Evolutionary conservation across 2,329 filamentous ascomycete species (phyloP).

Genomic region (Sclerotinia trifoliorum): DNA sequence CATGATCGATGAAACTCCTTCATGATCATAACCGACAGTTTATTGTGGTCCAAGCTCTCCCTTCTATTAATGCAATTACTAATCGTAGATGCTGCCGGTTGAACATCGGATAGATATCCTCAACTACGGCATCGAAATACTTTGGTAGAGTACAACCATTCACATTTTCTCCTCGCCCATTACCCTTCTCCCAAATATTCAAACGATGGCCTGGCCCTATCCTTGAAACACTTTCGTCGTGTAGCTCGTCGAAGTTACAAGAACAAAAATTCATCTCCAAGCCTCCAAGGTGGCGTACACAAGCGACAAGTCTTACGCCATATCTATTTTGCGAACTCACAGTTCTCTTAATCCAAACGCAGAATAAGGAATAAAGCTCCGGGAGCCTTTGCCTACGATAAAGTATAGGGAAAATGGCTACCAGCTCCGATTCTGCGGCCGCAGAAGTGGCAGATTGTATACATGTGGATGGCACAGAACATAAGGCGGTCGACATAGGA

Average conservation of each 20-base stretch:
- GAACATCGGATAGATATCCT: conserved; percentile 10
- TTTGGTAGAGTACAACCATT: not conserved
- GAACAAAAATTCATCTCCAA: not conserved
- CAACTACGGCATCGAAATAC: not conserved
- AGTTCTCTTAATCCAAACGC: not conserved
- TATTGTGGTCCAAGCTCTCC: not conserved
- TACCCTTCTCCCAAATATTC: not conserved
- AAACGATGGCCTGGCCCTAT: conserved; percentile 39
- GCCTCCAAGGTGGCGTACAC: not conserved
- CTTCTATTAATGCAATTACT: not conserved
- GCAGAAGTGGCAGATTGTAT: conserved; percentile 21
- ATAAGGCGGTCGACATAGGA: conserved; percentile 51
- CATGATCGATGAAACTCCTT: not conserved
- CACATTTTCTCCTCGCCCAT: not conserved
- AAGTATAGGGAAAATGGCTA: not conserved
- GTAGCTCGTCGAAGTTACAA: conserved; percentile 15
- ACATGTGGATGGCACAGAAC: conserved; percentile 30
- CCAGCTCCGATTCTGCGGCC: not conserved
- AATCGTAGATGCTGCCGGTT: not conserved
- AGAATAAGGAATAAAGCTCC: not conserved
- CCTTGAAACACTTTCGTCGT: conserved; percentile 31
- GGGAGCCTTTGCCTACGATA: no score
- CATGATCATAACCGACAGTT: not conserved
- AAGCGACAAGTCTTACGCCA: not conserved
- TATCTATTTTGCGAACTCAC: not conserved